Base-by-base conservation (phyloP, 1,284 basidiomycete species). In the Pseudomicrostroma phylloplanum region DNA sequence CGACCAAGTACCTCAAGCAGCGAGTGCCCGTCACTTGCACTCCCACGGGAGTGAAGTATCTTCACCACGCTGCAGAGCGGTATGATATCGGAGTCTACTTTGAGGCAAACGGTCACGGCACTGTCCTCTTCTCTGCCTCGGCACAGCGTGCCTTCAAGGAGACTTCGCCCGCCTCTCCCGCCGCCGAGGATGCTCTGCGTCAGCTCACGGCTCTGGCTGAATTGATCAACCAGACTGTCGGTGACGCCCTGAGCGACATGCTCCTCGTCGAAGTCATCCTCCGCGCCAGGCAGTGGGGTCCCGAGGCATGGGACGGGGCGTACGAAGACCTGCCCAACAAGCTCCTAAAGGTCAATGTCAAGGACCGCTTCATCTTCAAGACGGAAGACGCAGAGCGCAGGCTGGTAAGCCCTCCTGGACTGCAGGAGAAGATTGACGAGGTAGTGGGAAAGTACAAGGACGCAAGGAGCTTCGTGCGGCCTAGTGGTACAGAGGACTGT, bases 31-130 rank as follows among this genome's bases (percentile, higher is more conserved):
- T 98, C 21, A 89, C 88, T 71, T 99, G 96, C 80, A 93, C 96
- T 1, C 84, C 92, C 6, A 99, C 96, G 8, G 96, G 96, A 46
- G 96, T 99, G 66, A 99, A 99, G 81, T 89, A 98, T 79, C 86
- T 98, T 56, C 96, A 99, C 79, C 94, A 97, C 79, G 96, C 93
- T 7, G 96, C 96, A 7, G 91, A 94, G 74, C 86, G 87, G 69
- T 98, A 89, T 80, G 87, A 92, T 77, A 86, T 98, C 67, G 96
- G 96, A 30, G 91, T 98, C 55, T 99, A 99, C 82, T 99, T 99
- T 76, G 96, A 99, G 81, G 96, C 96, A 58, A 99, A 99, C 79
- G 96, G 96, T 0, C 96, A 99, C 75, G 96, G 96, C 46, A 99
- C 96, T 0, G 91, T 98, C 54, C 81, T 98, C 57, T 98, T 99